A percentile compares a stretch with the other conserved stretches of the same genome.
phyloP scores from a whole-genome alignment of 805 yeast species.

The Candida namnaoensis region DNA sequence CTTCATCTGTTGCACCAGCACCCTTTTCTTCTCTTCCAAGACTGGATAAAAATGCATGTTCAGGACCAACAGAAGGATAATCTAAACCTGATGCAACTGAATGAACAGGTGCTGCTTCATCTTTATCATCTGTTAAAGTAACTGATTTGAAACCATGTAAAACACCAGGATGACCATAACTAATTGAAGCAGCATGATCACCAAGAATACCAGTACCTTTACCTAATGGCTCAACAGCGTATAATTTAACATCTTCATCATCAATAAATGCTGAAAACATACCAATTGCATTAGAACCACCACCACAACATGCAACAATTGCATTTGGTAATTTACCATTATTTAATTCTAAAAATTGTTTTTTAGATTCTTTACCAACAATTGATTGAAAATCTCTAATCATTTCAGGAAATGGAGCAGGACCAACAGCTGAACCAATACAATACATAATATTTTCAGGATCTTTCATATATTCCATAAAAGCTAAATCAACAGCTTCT shows the following conservation, averaged over 20 bases:
- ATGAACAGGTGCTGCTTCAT: constrained; percentile 96
- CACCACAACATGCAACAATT: constrained; percentile 98
- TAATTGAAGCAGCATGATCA: constrained; percentile 89
- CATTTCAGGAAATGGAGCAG: constrained; percentile 96
- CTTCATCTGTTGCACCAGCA: constrained; percentile 91
- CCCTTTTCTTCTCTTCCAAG: constrained; percentile 85
- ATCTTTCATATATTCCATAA: constrained; percentile 89
- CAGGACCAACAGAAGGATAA: constrained; percentile 99
- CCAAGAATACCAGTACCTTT: constrained; percentile 83
- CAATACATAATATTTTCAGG: constrained; percentile 83
- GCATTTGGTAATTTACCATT: constrained; percentile 84
- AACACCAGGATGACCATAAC: constrained; percentile 95
- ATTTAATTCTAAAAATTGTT: constrained; percentile 75
- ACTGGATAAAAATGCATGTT: constrained; percentile 89
- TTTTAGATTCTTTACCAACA: constrained; percentile 89
- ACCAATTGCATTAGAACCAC: constrained; percentile 96
- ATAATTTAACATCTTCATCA: constrained; percentile 64
- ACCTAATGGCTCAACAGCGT: constrained; percentile 98
- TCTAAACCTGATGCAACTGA: constrained; percentile 97
- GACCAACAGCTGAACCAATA: constrained; percentile 98
- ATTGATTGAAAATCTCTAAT: constrained; percentile 98
- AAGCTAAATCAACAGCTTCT: constrained; percentile 97
- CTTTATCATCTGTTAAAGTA: constrained; percentile 84
- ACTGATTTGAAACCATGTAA: constrained; percentile 96
- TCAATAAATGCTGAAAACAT: constrained; percentile 91